Percentiles rank a stretch among this genome's conserved stretches.
Evolutionary conservation across 2,329 filamentous ascomycete species (phyloP).

Genomic region (Cryphonectria radicalis): DNA sequence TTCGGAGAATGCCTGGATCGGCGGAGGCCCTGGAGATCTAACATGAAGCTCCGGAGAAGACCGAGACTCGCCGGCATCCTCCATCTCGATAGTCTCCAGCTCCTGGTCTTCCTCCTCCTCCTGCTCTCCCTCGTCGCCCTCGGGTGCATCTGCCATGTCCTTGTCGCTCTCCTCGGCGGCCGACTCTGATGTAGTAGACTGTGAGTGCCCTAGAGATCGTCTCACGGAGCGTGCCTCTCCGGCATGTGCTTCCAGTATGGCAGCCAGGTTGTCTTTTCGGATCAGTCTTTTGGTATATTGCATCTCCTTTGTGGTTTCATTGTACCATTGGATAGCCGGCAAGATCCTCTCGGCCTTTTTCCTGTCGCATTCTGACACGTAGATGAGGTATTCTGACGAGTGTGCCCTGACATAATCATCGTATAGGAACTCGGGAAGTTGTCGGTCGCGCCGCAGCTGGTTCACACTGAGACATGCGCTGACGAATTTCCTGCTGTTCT

Average conservation of each 20-base stretch:
- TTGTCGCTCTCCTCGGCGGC: conserved; percentile 14
- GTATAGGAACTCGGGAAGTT: conserved; percentile 38
- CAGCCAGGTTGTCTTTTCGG: conserved; percentile 37
- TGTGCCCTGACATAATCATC: conserved; percentile 43
- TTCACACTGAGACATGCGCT: conserved; percentile 39
- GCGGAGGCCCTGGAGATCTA: conserved; percentile 11
- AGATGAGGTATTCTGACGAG: conserved; percentile 38
- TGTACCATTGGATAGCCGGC: conserved; percentile 41
- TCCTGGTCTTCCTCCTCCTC: background rate
- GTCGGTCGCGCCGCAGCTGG: conserved; percentile 31
- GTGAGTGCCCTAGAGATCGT: conserved; percentile 16
- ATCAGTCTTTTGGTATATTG: conserved; percentile 36
- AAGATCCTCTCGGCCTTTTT: conserved; percentile 31
- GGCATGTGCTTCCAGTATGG: conserved; percentile 36
- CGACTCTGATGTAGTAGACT: conserved; percentile 15
- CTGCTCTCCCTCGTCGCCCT: background rate
- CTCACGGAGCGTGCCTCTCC: conserved; percentile 31
- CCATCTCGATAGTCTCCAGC: background rate
- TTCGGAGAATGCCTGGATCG: background rate
- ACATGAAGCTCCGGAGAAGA: conserved; percentile 18
- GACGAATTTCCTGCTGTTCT: conserved; percentile 38
- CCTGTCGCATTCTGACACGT: conserved; percentile 36
- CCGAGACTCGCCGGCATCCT: background rate
- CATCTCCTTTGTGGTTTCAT: conserved; percentile 38
- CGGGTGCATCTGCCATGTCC: conserved; percentile 2